Base-by-base conservation (phyloP, 345 rosid genomes). In the Salix viminalis region DNA sequence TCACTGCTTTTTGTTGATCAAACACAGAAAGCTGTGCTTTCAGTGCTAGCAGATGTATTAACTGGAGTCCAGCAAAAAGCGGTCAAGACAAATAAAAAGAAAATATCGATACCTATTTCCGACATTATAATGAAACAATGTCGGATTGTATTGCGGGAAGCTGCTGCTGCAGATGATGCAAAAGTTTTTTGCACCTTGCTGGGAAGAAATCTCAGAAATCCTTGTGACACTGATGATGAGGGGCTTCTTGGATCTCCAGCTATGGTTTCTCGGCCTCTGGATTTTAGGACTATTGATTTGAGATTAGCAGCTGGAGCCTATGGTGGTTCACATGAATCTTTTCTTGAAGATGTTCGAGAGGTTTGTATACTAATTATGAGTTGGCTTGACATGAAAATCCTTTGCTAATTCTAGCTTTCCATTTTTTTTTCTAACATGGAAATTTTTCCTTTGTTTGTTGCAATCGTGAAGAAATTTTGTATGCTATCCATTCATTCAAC, bases 171-270 rank as follows among this genome's bases (percentile, higher is more conserved):
- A 46, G 99, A 93, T 81, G 92, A 93, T 83, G 89, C 84, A 65
- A 93, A 91, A 88, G 83, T 87, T 72, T 89, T 96, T 80, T 93
- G 99, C 84, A 93, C 91, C 75, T 90, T 96, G 79, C 82, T 96
- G 83, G 98, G 98, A 48, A 79, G 96, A 81, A 93, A 89, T 85
- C 84, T 90, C 39, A 83, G 90, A 76, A 89, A 83, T 87, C 84
- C 87, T 65, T 77, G 79, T 66, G 97, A 93, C 78, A 92, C 89
- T 86, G 98, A 92, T 82, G 99, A 93, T 67, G 99, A 93, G 75
- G 98, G 98, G 36, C 91, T 96, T 80, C 94, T 96, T 85, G 99
- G 99, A 69, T 86, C 94, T 83, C 98, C 99, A 70, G 98, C 94
- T 72, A 89, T 93, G 94, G 94, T 96, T 66, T 88, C 99, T 10